Base-by-base conservation (phyloP, 352 stramenopile genomes). In the Pythium sukuiense region DNA sequence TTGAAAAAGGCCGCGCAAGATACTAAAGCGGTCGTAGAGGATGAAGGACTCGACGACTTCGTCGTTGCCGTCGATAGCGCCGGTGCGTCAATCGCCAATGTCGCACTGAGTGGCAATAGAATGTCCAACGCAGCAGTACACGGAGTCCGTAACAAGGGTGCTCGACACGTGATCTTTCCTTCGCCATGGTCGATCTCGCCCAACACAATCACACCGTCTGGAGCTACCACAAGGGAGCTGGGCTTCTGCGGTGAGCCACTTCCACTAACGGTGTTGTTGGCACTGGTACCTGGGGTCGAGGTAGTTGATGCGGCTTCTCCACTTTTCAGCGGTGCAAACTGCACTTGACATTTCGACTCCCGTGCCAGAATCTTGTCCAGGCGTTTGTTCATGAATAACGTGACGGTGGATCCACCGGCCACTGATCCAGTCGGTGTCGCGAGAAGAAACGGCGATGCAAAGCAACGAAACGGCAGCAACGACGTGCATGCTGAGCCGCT, bases 391-490 rank as follows among this genome's bases (percentile, higher is more conserved):
- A 92, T 65, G 57, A 79, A 87, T 5, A 92, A 30, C 41, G 84
- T 78, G 16, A 92, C 69, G 1, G 79, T 77, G 1, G 81, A 90
- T 1, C 83, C 81, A 14, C 83, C 83, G 14, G 78, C 83, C 3
- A 83, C 82, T 12, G 83, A 79, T 7, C 81, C 83, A 8, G 80
- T 88, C 5, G 80, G 73, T 0, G 83, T 90, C 7, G 83, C 83
- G 16, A 92, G 57, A 26, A 81, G 81, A 41, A 90, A 92, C 3
- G 83, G 81, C 7, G 76, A 71, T 3, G 72, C 64, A 27, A 92
- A 90, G 46, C 76, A 72, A 14, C 83, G 76, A 55, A 92, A 84
- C 1, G 83, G 81, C 3, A 88, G 79, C 1, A 90, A 57, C 3
- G 80, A 72, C 0, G 83, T 88, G 52, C 81, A 90, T 1, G 76